Evolutionary conservation across 306 rosid genomes (phyloP).

Genomic region (Sindora glabra): DNA sequence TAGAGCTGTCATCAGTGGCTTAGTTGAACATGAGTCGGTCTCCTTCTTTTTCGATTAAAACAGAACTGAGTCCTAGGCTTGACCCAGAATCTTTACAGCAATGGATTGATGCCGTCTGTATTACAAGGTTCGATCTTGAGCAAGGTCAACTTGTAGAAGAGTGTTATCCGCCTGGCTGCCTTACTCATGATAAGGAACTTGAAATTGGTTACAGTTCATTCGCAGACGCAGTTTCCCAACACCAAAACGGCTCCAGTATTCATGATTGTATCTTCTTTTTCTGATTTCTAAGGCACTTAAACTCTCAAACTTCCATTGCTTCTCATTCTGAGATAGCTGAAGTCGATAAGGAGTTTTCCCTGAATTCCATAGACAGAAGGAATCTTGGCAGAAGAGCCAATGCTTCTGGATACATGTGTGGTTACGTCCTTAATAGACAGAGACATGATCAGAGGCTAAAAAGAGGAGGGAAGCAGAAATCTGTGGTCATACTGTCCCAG

Average conservation of each 20-base stretch:
- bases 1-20: constrained; percentile 10
- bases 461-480: constrained; percentile 97
- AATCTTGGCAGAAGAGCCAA: constrained; percentile 23
- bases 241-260: constrained; percentile 76
- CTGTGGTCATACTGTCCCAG: constrained; percentile 75
- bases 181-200: constrained; percentile 76
- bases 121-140: constrained; percentile 80
- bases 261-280: constrained; percentile 89
- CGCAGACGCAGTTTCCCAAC: constrained; percentile 84
- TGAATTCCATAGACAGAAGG: constrained; percentile 15
- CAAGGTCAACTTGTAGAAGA: constrained; percentile 95
- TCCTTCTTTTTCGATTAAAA: constrained; percentile 60
- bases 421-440: constrained; percentile 87
- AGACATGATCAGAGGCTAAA: constrained; percentile 91
- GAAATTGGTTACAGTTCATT: constrained; percentile 77
- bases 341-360: constrained; percentile 29
- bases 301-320: constrained; percentile 26
- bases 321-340: constrained; percentile 33
- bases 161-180: constrained; percentile 72
- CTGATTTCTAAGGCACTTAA: constrained; percentile 44
- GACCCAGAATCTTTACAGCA: constrained; percentile 55
- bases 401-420: constrained; percentile 64
- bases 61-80: constrained; percentile 61
- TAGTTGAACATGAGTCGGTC: constrained; percentile 67
- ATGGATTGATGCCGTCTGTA: constrained; percentile 81